Evolutionary conservation across 2,329 filamentous ascomycete genomes (phyloP).

Genomic region (Beauveria caledonica): DNA sequence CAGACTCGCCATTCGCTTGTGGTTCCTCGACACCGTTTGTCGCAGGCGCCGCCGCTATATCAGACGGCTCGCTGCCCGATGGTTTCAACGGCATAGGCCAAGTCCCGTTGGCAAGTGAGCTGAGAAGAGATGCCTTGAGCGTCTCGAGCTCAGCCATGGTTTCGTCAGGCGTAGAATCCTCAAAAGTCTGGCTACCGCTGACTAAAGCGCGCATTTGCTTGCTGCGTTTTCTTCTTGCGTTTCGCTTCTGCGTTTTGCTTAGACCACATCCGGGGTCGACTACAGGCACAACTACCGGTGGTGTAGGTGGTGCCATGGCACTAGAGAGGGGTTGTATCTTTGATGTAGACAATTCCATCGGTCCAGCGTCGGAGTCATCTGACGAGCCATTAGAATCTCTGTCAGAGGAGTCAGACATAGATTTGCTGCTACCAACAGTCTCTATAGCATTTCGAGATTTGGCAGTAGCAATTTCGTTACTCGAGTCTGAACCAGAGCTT

Average conservation of each 20-base stretch:
- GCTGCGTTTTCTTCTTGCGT: slow-evolving; percentile 37
- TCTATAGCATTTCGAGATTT: slow-evolving; percentile 5
- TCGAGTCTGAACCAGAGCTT: slow-evolving; percentile 25
- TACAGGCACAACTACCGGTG: slow-evolving; percentile 5
- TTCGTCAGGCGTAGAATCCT: slow-evolving; percentile 9
- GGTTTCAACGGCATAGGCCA: slow-evolving; percentile 5
- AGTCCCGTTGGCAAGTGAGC: slow-evolving; percentile 9
- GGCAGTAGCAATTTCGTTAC: background rate
- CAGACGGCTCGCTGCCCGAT: background rate
- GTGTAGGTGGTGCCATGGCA: background rate
- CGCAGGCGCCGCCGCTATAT: slow-evolving; percentile 1
- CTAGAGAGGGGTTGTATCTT: slow-evolving; percentile 2
- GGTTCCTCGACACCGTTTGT: background rate
- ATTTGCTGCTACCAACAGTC: slow-evolving; percentile 8
- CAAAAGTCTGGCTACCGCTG: slow-evolving; percentile 15
- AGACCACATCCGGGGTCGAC: slow-evolving; percentile 30
- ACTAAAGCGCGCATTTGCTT: slow-evolving; percentile 18
- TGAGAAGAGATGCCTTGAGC: slow-evolving; percentile 8
- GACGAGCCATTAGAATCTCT: slow-evolving; percentile 3
- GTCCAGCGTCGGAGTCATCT: background rate
- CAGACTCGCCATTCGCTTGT: slow-evolving; percentile 7
- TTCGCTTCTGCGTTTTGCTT: slow-evolving; percentile 41
- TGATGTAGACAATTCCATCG: slow-evolving; percentile 1
- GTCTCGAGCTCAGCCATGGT: background rate
- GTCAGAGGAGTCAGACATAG: slow-evolving; percentile 28